Evolutionary conservation across 345 rosid species (phyloP), one percentile per base, ranked within the genome.

Genomic region (Pistacia vera): DNA sequence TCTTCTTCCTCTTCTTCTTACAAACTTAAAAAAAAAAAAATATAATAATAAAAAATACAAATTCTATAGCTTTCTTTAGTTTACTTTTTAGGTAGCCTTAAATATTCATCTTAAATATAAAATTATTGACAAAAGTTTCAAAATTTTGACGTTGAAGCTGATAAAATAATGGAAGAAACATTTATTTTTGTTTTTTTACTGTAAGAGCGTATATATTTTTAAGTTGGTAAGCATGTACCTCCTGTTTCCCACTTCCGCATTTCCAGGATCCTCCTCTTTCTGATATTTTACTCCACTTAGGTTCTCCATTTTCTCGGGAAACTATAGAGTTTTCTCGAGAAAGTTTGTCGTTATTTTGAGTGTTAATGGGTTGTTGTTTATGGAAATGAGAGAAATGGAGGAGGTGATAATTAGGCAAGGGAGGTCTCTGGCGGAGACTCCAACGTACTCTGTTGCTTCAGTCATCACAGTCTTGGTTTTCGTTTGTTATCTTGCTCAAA

Each of bases 361-460:
- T 12, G 55, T 75, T 72, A 18, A 72, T 71, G 61, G 57, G 52
- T 35, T 61, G 57, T 12, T 54, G 46, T 28, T 60, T 48, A 28
- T 63, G 75, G 55, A 18, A 16, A 20, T 64, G 35, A 70, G 74
- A 77, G 84, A 82, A 62, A 89, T 85, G 88, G 83, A 76, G 55
- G 78, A 81, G 75, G 3, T 79, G 83, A 54, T 74, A 28, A 48
- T 61, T 76, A 80, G 77, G 82, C 73, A 79, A 74, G 93, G 92
- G 79, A 88, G 93, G 86, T 95, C 98, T 83, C 80, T 95, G 30
- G 94, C 95, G 0, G 98, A 95, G 88, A 95, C 98, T 20, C 98
- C 98, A 2, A 93, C 95, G 54, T 93, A 95, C 80, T 81, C 90
- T 75, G 98, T 95, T 79, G 98, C 98, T 80, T 83, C 95, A 2